Evolutionary conservation across 805 yeast genomes (phyloP).

Genomic region (Wickerhamiella australiensis): DNA sequence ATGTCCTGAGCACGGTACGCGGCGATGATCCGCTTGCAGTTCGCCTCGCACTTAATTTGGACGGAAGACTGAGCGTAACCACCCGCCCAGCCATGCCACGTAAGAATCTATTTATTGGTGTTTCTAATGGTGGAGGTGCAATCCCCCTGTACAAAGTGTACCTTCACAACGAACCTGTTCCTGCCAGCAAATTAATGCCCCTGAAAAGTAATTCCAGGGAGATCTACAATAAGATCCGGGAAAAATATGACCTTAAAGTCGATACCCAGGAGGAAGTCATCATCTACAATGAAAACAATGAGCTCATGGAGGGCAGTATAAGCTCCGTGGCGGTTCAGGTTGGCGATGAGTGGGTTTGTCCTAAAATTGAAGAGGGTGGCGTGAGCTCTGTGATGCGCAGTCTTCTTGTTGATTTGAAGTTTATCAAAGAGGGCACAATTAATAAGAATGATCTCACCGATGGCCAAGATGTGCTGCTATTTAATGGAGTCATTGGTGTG

Average conservation of each 20-base stretch:
- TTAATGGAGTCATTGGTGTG: constrained; percentile 79
- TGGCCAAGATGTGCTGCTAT: constrained; percentile 63
- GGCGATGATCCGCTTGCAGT: constrained; percentile 23
- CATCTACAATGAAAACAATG: constrained; percentile 45
- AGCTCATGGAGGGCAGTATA: constrained; percentile 70
- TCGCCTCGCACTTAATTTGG: constrained; percentile 34
- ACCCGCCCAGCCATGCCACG: constrained; percentile 28
- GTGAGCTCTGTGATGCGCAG: constrained; percentile 73
- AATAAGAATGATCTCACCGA: constrained; percentile 34
- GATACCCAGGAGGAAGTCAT: constrained; percentile 47
- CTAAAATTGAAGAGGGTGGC: constrained; percentile 64
- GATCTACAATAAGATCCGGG: constrained; percentile 52
- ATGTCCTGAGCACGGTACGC: constrained; percentile 26
- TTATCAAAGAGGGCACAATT: constrained; percentile 44
- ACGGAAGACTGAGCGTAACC: constrained; percentile 31
- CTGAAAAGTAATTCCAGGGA: constrained; percentile 72
- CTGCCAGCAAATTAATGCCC: constrained; percentile 36
- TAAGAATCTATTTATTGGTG: constrained; percentile 24
- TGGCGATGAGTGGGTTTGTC: constrained; percentile 61
- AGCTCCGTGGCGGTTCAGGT: constrained; percentile 62
- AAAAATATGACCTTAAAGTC: constrained; percentile 26
- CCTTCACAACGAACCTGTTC: constrained; percentile 30
- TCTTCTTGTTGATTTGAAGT: constrained; percentile 42
- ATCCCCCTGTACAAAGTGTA: constrained; percentile 45
- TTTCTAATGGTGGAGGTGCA: constrained; percentile 18